Evolutionary conservation across 139 green algal genomes (phyloP).

Genomic region (Pleodorina starrii): DNA sequence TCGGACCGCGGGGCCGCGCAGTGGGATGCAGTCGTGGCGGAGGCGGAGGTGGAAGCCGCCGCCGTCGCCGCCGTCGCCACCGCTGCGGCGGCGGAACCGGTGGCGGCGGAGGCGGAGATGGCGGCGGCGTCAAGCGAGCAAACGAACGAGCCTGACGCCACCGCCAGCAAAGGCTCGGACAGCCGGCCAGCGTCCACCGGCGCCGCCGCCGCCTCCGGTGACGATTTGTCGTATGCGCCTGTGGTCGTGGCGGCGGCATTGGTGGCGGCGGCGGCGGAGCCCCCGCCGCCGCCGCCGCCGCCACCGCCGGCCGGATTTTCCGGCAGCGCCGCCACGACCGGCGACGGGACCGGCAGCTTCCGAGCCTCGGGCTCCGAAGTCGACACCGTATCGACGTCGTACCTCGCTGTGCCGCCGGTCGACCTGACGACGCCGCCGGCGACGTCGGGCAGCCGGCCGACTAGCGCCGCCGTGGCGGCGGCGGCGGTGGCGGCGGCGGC

Average conservation of each 20-base stretch:
- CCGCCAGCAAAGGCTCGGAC: neutral
- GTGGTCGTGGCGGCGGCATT: neutral
- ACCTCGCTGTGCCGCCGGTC: neutral
- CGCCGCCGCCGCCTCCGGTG: neutral
- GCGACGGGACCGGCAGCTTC: neutral
- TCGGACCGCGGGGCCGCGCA: neutral
- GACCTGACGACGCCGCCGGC: neutral
- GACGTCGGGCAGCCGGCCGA: neutral
- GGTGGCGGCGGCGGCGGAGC: too few species aligned
- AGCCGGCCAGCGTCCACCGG: neutral
- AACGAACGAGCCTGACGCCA: neutral
- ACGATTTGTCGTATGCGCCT: too few species aligned
- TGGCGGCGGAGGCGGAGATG: neutral
- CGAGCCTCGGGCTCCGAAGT: neutral
- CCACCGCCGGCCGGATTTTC: neutral
- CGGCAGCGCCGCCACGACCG: neutral
- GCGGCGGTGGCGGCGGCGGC: neutral
- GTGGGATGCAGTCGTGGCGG: neutral
- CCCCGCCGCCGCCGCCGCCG: too few species aligned
- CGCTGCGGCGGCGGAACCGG: neutral
- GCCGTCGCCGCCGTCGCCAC: too few species aligned
- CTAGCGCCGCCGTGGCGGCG: neutral
- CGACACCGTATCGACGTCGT: neutral
- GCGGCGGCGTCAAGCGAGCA: neutral
- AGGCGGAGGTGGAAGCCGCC: neutral